Base-by-base conservation (phyloP, 2,329 filamentous ascomycete species). In the Alternaria sp. region DNA sequence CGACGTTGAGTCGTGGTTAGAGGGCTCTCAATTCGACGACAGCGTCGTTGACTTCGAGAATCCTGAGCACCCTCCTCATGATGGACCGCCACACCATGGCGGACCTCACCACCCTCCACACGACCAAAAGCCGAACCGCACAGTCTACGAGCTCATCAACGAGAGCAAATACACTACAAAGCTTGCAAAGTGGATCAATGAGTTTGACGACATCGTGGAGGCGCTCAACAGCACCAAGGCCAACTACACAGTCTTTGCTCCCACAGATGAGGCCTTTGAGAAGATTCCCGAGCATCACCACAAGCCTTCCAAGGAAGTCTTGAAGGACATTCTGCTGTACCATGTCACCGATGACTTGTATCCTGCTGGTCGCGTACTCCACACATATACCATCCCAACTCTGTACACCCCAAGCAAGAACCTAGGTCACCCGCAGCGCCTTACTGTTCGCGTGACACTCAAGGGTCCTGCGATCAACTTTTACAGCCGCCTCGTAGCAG, bases 241-340 rank as follows among this genome's bases (percentile, higher is more conserved):
- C 22, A 94, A 94, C 77, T 87, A 90, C 72, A 97, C 94, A 1
- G 79, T 95, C 51, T 96, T 97, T 71, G 91, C 91, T 2, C 94
- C 94, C 0, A 88, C 87, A 1, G 88, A 97, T 75, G 81, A 84
- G 51, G 93, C 93, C 0, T 94, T 97, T 69, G 87, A 90, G 59
- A 87, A 85, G 79, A 83, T 88, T 52, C 85, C 85, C 1, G 78
- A 85, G 62, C 79, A 86, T 60, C 81, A 79, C 53, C 79, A 76
- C 70, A 88, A 92, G 79, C 89, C 89, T 5, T 85, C 85, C 57
- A 89, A 92, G 77, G 89, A 94, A 69, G 79, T 89, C 46, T 76
- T 96, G 62, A 87, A 91, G 80, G 83, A 84, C 54, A 74, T 94
- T 6, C 79, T 96, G 1, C 79, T 85, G 46, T 97, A 97, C 79